Evolutionary conservation across 148 eudicot species (phyloP), one percentile per base, ranked within the genome.

Genomic region (Spergularia marina): DNA sequence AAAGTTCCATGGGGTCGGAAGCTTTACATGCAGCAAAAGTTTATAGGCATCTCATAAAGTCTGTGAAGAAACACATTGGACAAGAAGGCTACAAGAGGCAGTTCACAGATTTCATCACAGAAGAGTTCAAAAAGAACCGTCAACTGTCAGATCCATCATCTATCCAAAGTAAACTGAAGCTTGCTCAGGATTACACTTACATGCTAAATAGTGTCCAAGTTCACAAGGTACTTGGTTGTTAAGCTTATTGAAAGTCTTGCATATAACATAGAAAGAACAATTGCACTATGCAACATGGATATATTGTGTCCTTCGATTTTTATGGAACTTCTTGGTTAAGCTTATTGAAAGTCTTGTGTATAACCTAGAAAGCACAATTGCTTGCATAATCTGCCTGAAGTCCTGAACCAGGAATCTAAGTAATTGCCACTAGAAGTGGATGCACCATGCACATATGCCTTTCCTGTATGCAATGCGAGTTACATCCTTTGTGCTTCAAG

Each of bases 201-300:
- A 81, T 90, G 74, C 92, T 95, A 21, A 87, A 90, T 77, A 92
- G 90, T 54, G 86, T 95, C 16, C 98, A 94, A 76, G 86, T 91
- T 77, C 97, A 94, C 65, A 85, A 90, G 98, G 98, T 93, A 76
- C 54, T 57, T 34, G 23, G 17, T 53, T 40, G 36, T 16, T 20
- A 10, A 21, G 23, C 23, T 25, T 55, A 49, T 65, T 20, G 14
- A 44, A 7, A 34, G 8, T 47, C 54, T 49, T 56, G 40, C 20
- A 7, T 49, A 9, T 68, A 4, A 8, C 15, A 4, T 30, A 6
- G 30, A 77, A 18, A 51, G 59, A 15, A 41, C 54, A 39, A 18
- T 15, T 68, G 23, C 51, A 36, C 30, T n/a, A 73, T 73, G 66
- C 61, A 74, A 36, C 51, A 8, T 63, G 41, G 47, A 18, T 41